Evolutionary conservation across 164 flowering plant species (phyloP).

Genomic region (Cinnamomum micranthum): DNA sequence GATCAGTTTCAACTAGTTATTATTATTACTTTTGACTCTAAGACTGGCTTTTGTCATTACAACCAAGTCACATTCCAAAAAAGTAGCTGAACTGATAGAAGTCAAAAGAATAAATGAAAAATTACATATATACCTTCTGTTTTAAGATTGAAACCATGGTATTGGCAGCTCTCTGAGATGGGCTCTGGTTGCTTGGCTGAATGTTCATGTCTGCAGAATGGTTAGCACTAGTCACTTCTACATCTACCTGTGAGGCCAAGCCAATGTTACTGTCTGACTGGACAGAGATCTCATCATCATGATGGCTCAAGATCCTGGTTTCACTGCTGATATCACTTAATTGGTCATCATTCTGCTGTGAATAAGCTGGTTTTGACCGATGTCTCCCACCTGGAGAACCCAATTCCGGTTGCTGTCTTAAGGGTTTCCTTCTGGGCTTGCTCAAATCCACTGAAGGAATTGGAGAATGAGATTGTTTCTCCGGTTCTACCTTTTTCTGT

Average conservation of each 20-base stretch:
- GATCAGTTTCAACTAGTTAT: neutral
- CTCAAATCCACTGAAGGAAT: slow-evolving; percentile 53
- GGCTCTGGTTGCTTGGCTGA: slow-evolving; percentile 9
- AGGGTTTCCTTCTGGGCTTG: slow-evolving; percentile 49
- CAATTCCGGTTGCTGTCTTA: slow-evolving; percentile 39
- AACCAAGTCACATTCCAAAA: neutral
- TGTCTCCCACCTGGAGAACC: slow-evolving; percentile 61
- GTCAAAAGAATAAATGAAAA: neutral
- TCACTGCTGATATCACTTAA: slow-evolving; percentile 43
- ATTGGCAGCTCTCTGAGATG: slow-evolving; percentile 14
- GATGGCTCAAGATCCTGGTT: slow-evolving; percentile 43
- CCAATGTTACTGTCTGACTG: slow-evolving; percentile 36
- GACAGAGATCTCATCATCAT: slow-evolving; percentile 40
- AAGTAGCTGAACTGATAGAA: neutral
- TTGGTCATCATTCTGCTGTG: slow-evolving; percentile 45
- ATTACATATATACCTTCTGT: slow-evolving; percentile 19
- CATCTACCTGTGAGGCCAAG: slow-evolving; percentile 35
- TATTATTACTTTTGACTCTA: neutral
- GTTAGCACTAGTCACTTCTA: slow-evolving; percentile 36
- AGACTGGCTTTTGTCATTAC: neutral
- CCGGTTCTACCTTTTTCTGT: slow-evolving; percentile 61
- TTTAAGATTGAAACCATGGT: slow-evolving; percentile 7
- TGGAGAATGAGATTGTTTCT: slow-evolving; percentile 57
- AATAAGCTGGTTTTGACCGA: slow-evolving; percentile 31
- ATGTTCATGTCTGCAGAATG: slow-evolving; percentile 25